phyloP scores from a whole-genome alignment of 345 rosid genomes.

The Hypericum perforatum region DNA sequence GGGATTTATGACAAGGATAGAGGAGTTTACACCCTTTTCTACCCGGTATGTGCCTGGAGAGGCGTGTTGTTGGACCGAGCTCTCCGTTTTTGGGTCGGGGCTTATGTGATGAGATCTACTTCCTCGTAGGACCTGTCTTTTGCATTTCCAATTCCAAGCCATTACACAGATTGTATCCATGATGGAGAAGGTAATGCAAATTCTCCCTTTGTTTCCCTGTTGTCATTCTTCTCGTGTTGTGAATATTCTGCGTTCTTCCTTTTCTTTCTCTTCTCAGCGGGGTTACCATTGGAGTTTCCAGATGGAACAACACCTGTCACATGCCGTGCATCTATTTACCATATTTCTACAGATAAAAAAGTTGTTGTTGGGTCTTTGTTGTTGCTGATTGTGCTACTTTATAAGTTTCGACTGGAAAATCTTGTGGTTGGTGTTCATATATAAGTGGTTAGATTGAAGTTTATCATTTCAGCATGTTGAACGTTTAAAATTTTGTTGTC shows the following conservation, averaged over 20 bases:
- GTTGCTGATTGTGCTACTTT: slow-evolving; percentile 83
- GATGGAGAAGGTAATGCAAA: slow-evolving; percentile 60
- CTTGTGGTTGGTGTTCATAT: background rate
- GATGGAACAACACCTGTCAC: slow-evolving; percentile 98
- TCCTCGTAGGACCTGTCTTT: slow-evolving; percentile 80
- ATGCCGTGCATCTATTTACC: slow-evolving; percentile 83
- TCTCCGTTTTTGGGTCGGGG: background rate
- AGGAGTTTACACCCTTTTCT: slow-evolving; percentile 77
- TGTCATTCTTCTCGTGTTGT: slow-evolving; percentile 1
- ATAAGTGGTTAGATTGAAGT: background rate
- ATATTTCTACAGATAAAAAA: slow-evolving; percentile 69
- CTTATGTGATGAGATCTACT: background rate
- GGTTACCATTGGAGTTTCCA: slow-evolving; percentile 89
- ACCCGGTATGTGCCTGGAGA: slow-evolving; percentile 52
- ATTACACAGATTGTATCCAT: slow-evolving; percentile 75
- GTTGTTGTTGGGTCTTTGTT: slow-evolving; percentile 81
- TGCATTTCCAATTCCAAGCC: slow-evolving; percentile 89
- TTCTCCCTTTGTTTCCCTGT: background rate
- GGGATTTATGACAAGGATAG: slow-evolving; percentile 83
- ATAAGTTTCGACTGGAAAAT: background rate
- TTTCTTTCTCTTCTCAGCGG: slow-evolving; percentile 39
- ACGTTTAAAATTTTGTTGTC: background rate
- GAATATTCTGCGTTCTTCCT: slow-evolving; percentile 3
- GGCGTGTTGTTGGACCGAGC: background rate
- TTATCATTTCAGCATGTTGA: background rate